Conservation (phyloP, 139 green algal genomes). For the Haematococcus lacustris region DNA sequence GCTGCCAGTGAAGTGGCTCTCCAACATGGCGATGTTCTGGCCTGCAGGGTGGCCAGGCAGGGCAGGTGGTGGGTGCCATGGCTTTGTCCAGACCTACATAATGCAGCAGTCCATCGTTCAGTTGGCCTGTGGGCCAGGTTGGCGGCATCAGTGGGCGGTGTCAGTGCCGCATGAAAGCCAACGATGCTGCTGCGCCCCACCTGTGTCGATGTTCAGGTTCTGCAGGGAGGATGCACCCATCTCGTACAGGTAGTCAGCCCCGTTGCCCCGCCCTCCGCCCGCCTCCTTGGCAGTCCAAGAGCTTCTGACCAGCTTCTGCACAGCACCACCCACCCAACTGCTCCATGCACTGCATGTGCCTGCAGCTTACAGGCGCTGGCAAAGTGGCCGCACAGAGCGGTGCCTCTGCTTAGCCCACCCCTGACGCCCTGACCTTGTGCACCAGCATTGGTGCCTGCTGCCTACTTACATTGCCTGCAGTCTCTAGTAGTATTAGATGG, state of each 20-base stretch:
- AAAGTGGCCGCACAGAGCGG: background rate
- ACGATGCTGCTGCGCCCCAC: background rate
- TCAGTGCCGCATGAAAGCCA: too few species aligned
- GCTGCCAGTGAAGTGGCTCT: constrained; percentile 61
- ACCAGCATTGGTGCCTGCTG: too few species aligned
- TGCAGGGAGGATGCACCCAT: background rate
- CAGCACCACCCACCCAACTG: background rate
- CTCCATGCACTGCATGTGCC: background rate
- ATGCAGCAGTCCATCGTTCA: too few species aligned
- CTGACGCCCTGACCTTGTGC: background rate
- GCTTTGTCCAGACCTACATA: background rate
- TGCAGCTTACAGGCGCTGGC: background rate
- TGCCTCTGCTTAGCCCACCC: background rate
- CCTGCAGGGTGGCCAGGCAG: constrained; percentile 29
- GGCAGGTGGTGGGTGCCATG: background rate
- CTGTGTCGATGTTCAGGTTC: constrained; percentile 49
- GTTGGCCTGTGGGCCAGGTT: too few species aligned
- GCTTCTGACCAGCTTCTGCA: background rate
- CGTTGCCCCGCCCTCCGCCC: constrained; percentile 4
- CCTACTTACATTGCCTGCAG: too few species aligned
- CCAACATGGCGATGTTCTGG: constrained; percentile 51
- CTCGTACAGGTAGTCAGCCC: constrained; percentile 32
- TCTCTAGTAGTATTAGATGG: background rate
- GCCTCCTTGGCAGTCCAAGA: constrained; percentile 17
- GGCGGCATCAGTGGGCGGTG: too few species aligned